Conservation (phyloP, 306 rosid genomes). For the Begonia fuchsioides region DNA sequence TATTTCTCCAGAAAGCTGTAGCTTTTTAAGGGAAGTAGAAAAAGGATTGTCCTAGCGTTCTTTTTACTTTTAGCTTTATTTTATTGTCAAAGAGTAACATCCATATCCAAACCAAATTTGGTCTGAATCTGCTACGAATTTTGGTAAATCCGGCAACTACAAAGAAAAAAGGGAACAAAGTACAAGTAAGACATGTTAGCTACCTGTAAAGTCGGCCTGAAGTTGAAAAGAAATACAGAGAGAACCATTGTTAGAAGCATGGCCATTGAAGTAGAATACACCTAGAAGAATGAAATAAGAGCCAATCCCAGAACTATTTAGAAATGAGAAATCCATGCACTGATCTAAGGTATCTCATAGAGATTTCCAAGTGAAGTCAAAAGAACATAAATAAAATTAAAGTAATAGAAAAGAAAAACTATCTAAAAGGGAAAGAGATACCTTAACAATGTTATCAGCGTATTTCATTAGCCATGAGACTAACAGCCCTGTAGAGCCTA, state of each 20-base stretch:
- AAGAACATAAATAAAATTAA: no score
- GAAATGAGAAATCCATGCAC: neutral
- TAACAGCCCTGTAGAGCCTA: conserved; percentile 87
- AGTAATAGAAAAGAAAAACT: neutral
- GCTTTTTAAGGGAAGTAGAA: no score
- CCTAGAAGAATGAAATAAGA: conserved; percentile 18
- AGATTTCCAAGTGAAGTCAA: no score
- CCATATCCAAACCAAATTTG: no score
- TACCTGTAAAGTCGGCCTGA: conserved; percentile 86
- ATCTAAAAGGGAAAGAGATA: conserved; percentile 3
- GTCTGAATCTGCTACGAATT: neutral
- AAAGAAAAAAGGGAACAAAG: neutral
- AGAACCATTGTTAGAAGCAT: conserved; percentile 78
- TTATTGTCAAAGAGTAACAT: no score
- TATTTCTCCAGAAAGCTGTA: no score
- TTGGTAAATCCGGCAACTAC: neutral
- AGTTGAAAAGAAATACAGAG: conserved; percentile 63
- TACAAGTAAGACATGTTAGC: conserved; percentile 3
- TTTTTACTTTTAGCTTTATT: no score
- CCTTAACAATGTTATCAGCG: conserved; percentile 97
- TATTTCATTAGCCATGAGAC: conserved; percentile 97
- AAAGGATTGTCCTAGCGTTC: no score
- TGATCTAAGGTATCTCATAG: neutral
- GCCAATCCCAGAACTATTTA: no score
- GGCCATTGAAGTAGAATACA: conserved; percentile 94